Conservation (phyloP, 495 filamentous ascomycete genomes). For the Parathielavia hyrcaniae region DNA sequence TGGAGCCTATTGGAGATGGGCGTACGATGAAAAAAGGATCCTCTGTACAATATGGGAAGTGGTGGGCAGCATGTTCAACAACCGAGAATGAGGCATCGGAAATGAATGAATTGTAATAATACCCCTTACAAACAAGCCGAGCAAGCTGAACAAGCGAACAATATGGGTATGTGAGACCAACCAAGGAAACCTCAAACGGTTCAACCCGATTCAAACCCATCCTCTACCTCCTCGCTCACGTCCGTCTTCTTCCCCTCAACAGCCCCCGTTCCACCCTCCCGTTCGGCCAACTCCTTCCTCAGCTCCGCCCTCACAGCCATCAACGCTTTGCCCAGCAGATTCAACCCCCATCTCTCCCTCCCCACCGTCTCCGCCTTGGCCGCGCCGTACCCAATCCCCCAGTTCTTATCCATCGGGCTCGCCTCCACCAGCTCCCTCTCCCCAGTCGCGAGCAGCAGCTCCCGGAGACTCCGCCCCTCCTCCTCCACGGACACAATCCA, state of each 20-base stretch:
- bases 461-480: constrained; percentile 14
- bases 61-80: not conserved
- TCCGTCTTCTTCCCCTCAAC: not conserved
- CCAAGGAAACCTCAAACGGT: not conserved
- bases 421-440: constrained; percentile 59
- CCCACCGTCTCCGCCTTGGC: constrained; percentile 44
- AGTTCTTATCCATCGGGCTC: constrained; percentile 55
- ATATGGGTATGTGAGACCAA: not conserved
- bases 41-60: constrained; percentile 6
- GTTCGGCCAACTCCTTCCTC: constrained; percentile 32
- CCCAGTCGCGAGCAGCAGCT: constrained; percentile 51
- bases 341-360: constrained; percentile 53
- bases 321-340: constrained; percentile 56
- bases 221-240: not conserved
- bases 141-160: not conserved
- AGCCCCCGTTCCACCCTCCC: constrained; percentile 1
- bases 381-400: constrained; percentile 59
- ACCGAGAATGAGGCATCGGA: not conserved
- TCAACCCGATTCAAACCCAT: not conserved
- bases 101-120: not conserved
- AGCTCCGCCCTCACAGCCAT: constrained; percentile 44
- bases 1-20: constrained; percentile 9
- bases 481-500: constrained; percentile 9
- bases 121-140: not conserved
- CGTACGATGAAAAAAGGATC: not conserved